Evolutionary conservation across 306 rosid genomes (phyloP), one percentile per base, ranked within the genome.

Genomic region (Vigna trinervia): DNA sequence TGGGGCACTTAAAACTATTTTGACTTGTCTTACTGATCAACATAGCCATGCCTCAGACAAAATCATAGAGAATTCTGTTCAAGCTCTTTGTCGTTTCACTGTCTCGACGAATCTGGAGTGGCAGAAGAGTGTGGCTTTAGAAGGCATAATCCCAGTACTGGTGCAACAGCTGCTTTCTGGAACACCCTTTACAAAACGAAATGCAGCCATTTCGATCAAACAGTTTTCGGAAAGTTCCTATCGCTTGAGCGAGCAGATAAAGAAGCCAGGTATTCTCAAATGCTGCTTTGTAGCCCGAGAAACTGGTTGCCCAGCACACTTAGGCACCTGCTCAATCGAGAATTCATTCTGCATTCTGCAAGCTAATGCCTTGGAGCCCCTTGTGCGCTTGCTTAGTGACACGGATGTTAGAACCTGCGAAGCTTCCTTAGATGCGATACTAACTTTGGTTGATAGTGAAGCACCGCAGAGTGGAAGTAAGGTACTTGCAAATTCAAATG

Each of bases 161-260:
- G 92, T 86, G 32, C 83, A 79, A 53, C 50, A 83, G 60, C 87
- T 90, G 36, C 80, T 57, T 74, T 90, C 90, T 28, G 95, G 90
- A 80, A 80, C 92, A 57, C 50, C 88, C 53, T 39, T 81, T 32
- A 71, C 87, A 0, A 88, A 83, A 75, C 83, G 80, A 79, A 79
- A 80, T 20, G 83, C 95, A 39, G 92, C 95, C 61, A 47, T 84
- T 74, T 81, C 90, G 9, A 84, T 90, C 50, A 88, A 81, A 71
- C 95, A 88, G 85, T 80, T 90, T 71, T 90, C 95, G 2, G 84
- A 90, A 75, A 88, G 92, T 74, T 86, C 95, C 12, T 53, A 54
- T 19, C 28, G 26, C 81, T 81, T 90, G 73, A 86, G 86, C 89
- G 84, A 50, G 86, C 87, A 82, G 1, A 84, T 86, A 34, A 86